phyloP scores from a whole-genome alignment of 2,329 filamentous ascomycete genomes.

The Stemphylium beticola region DNA sequence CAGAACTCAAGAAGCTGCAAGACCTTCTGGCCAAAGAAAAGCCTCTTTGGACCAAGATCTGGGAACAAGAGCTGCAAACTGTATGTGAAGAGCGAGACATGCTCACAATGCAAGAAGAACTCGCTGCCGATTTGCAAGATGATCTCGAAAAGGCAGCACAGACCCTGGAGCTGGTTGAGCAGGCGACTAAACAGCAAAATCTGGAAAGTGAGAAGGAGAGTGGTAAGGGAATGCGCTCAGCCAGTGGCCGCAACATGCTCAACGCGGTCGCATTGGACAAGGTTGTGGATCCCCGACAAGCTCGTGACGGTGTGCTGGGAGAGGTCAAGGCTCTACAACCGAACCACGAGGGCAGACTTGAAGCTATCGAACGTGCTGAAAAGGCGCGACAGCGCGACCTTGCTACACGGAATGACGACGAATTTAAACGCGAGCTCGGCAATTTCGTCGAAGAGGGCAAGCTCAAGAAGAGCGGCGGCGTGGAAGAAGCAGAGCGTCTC shows the following conservation, averaged over 20 bases:
- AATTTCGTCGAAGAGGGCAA: slow-evolving; percentile 88
- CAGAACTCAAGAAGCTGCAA: slow-evolving; percentile 92
- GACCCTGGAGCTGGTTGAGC: slow-evolving; percentile 93
- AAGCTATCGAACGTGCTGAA: slow-evolving; percentile 97
- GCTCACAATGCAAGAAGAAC: slow-evolving; percentile 93
- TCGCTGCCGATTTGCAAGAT: slow-evolving; percentile 88
- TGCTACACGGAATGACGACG: slow-evolving; percentile 72
- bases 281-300: slow-evolving; percentile 73
- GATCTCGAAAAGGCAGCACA: slow-evolving; percentile 93
- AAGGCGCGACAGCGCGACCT: slow-evolving; percentile 89
- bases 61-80: slow-evolving; percentile 95
- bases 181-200: slow-evolving; percentile 96
- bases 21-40: slow-evolving; percentile 92
- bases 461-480: slow-evolving; percentile 93
- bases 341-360: slow-evolving; percentile 90
- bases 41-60: slow-evolving; percentile 98
- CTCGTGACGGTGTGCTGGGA: slow-evolving; percentile 88
- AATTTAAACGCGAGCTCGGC: slow-evolving; percentile 84
- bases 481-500: slow-evolving; percentile 89
- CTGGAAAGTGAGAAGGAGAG: slow-evolving; percentile 71
- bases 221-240: slow-evolving; percentile 54
- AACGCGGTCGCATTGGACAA: slow-evolving; percentile 52
- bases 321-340: slow-evolving; percentile 93
- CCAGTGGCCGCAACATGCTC: slow-evolving; percentile 52
- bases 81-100: slow-evolving; percentile 96